Evolutionary conservation across 2,329 filamentous ascomycete genomes (phyloP).

Genomic region (Pseudogymnoascus sp.): DNA sequence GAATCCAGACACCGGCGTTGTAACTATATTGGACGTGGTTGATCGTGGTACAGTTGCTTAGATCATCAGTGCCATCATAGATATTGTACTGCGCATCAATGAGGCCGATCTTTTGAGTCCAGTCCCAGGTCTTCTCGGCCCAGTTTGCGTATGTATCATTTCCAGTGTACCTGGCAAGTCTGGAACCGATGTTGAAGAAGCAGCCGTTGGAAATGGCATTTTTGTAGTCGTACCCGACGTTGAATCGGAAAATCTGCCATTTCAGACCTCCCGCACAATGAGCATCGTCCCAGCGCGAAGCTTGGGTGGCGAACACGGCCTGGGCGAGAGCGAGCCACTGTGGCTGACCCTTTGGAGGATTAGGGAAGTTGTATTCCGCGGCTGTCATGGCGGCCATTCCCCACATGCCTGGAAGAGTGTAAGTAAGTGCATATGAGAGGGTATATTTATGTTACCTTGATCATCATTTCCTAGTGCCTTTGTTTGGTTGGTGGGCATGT

Average conservation of each 20-base stretch:
- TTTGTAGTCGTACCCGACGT: constrained; percentile 57
- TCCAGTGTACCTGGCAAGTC: constrained; percentile 70
- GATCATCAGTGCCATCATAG: constrained; percentile 49
- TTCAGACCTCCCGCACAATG: constrained; percentile 69
- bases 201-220: constrained; percentile 64
- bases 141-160: constrained; percentile 73
- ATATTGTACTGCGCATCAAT: constrained; percentile 52
- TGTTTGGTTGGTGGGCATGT: constrained; percentile 47
- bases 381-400: constrained; percentile 75
- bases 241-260: constrained; percentile 81
- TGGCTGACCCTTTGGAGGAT: constrained; percentile 55
- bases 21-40: constrained; percentile 62
- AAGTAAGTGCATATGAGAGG: background rate
- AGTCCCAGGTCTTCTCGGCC: constrained; percentile 66
- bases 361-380: constrained; percentile 68
- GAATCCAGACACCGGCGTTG: constrained; percentile 61
- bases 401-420: constrained; percentile 58
- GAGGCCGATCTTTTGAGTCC: constrained; percentile 51
- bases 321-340: constrained; percentile 75
- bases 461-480: constrained; percentile 34
- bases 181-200: constrained; percentile 63
- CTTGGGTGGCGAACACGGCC: constrained; percentile 75
- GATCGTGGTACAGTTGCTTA: constrained; percentile 43
- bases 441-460: constrained; percentile 23
- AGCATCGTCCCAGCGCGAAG: constrained; percentile 59